Conservation (phyloP, 306 rosid species). For the Prunus campanulata region DNA sequence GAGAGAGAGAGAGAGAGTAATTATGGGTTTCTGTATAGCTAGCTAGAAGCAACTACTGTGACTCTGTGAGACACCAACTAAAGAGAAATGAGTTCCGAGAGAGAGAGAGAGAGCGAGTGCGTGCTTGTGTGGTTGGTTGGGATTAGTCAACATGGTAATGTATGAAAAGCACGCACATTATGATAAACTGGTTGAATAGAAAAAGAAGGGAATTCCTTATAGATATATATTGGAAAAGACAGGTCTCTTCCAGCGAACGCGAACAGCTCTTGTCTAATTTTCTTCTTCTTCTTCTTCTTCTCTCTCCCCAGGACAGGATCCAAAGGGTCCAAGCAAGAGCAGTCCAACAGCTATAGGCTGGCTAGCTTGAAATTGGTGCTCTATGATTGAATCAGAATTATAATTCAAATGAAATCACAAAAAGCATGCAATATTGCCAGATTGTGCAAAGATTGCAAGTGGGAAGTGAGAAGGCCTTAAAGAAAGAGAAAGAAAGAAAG, state of each 20-base stretch:
- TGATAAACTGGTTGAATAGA: slow-evolving; percentile 51
- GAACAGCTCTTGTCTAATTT: background rate
- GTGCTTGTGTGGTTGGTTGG: slow-evolving; percentile 51
- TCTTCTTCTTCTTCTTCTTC: no score
- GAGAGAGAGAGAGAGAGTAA: slow-evolving; percentile 20
- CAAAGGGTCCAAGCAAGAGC: background rate
- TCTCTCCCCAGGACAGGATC: no score
- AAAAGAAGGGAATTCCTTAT: slow-evolving; percentile 14
- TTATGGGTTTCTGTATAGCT: slow-evolving; percentile 28
- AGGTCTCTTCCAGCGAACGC: background rate
- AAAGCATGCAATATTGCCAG: slow-evolving; percentile 38
- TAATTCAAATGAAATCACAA: slow-evolving; percentile 8
- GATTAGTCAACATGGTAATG: slow-evolving; percentile 85
- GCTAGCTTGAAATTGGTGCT: slow-evolving; percentile 33
- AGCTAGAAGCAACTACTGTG: slow-evolving; percentile 15
- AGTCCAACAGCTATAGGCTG: background rate
- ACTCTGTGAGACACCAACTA: slow-evolving; percentile 35
- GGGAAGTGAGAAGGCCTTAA: slow-evolving; percentile 19
- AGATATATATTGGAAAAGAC: background rate
- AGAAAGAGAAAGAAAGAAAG: slow-evolving; percentile 5
- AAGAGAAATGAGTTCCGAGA: slow-evolving; percentile 26
- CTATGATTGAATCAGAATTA: slow-evolving; percentile 34
- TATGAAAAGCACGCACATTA: slow-evolving; percentile 54
- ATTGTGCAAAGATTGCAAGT: slow-evolving; percentile 26
- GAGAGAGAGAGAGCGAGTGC: slow-evolving; percentile 28